These are phyloP conservation scores for Alloteropsis semialata DNA, from an alignment of 176 grass and related monocot genomes.

Conservation along the genomic window DNA sequence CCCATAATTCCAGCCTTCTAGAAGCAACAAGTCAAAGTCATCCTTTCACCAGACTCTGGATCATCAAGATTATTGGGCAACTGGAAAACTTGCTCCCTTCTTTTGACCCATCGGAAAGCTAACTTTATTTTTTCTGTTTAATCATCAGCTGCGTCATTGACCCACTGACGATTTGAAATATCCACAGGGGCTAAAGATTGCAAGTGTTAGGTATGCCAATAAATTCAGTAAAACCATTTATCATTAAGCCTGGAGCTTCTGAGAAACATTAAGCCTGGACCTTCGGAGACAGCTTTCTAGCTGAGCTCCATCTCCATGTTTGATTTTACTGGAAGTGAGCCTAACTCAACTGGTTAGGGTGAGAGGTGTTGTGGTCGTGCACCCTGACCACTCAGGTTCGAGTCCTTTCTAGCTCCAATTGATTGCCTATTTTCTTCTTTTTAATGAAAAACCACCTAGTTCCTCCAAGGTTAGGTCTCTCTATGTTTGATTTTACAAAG, in stretches of 20 bases:
- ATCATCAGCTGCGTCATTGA: neutral
- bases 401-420: too few relatives aligned
- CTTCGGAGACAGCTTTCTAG: neutral
- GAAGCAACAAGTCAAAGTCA: slow-evolving; percentile 20
- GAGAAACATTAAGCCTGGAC: neutral
- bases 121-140: neutral
- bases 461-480: too few relatives aligned
- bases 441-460: too few relatives aligned
- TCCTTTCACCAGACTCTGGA: neutral
- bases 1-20: neutral
- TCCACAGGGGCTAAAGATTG: neutral
- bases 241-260: neutral
- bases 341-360: too few relatives aligned
- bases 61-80: neutral
- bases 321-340: too few relatives aligned
- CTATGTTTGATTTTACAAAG: neutral
- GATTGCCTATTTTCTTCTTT: too few relatives aligned
- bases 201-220: neutral
- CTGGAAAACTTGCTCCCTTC: neutral
- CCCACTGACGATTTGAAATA: slow-evolving; percentile 6
- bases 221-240: neutral
- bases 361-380: too few relatives aligned
- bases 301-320: too few relatives aligned
- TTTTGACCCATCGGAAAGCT: neutral
- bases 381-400: too few relatives aligned